Conservation (phyloP, 371 early-diverging fungal genomes). For the Apophysomyces trapeziformis region DNA sequence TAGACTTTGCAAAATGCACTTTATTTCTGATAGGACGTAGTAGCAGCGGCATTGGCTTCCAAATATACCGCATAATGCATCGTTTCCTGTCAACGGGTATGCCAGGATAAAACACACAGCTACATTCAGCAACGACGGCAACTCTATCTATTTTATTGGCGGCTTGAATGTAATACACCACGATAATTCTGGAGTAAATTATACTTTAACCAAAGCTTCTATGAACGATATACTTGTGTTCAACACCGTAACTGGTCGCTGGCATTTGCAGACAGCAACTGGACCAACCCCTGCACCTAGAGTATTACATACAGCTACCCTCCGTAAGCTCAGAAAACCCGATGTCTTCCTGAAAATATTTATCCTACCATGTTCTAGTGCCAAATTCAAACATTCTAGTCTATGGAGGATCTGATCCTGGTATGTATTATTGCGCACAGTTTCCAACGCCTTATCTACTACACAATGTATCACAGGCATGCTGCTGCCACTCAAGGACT, state of each 20-base stretch:
- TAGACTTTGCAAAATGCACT: neutral
- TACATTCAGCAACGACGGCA: constrained; percentile 16
- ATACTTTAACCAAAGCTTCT: constrained; percentile 7
- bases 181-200: neutral
- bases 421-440: neutral
- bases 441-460: neutral
- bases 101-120: constrained; percentile 21
- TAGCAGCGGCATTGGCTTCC: constrained; percentile 1
- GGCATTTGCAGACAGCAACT: constrained; percentile 7
- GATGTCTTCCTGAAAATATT: neutral
- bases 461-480: constrained; percentile 7
- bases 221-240: constrained; percentile 23
- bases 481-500: constrained; percentile 18
- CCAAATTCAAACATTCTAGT: neutral
- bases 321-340: constrained; percentile 9
- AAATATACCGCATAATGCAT: neutral
- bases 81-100: neutral
- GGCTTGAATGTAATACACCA: constrained; percentile 16
- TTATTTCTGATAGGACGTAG: neutral
- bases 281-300: constrained; percentile 20
- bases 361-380: neutral
- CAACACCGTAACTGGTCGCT: constrained; percentile 6
- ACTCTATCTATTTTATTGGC: constrained; percentile 22
- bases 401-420: neutral
- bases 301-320: constrained; percentile 20